Percentiles rank a stretch among this genome's conserved stretches.
Conservation (phyloP, 306 rosid genomes). For the Cicer arietinum region DNA sequence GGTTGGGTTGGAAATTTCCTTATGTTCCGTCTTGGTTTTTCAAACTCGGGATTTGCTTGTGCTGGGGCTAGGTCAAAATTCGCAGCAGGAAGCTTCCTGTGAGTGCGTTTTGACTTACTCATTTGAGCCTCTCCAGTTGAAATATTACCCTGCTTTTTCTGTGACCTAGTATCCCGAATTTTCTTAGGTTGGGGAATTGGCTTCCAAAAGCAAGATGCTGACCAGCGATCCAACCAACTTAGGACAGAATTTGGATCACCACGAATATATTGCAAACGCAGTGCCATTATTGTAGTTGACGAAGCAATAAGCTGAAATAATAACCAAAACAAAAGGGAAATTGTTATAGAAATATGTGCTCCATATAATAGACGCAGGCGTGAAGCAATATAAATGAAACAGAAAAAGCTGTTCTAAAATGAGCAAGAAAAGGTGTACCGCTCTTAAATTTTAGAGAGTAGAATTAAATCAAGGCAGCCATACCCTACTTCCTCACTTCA, state of each 20-base stretch:
- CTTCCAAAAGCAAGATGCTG: constrained; percentile 78
- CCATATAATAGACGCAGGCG: constrained; percentile 1
- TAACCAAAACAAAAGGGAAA: constrained; percentile 28
- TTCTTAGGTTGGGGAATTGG: constrained; percentile 83
- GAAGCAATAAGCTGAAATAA: constrained; percentile 75
- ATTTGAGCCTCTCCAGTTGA: constrained; percentile 64
- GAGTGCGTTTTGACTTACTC: constrained; percentile 73
- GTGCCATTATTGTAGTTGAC: constrained; percentile 68
- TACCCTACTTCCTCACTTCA: constrained; percentile 1
- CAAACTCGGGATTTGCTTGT: constrained; percentile 73
- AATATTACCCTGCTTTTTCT: constrained; percentile 62
- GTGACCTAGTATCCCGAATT: constrained; percentile 63
- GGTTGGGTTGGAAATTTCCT: constrained; percentile 75
- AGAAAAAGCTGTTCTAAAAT: not conserved
- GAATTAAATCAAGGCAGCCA: constrained; percentile 1
- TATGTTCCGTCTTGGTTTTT: constrained; percentile 75
- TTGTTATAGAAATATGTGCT: constrained; percentile 9
- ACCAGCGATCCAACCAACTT: constrained; percentile 92
- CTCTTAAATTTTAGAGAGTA: not conserved
- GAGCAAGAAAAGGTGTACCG: not conserved
- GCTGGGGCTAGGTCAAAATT: constrained; percentile 58
- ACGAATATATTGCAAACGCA: constrained; percentile 71
- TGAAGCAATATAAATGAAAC: not conserved
- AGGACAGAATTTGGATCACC: constrained; percentile 81
- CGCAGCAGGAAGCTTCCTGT: constrained; percentile 66